Conservation (phyloP, 495 filamentous ascomycete genomes). For the Immersiella caudata region DNA sequence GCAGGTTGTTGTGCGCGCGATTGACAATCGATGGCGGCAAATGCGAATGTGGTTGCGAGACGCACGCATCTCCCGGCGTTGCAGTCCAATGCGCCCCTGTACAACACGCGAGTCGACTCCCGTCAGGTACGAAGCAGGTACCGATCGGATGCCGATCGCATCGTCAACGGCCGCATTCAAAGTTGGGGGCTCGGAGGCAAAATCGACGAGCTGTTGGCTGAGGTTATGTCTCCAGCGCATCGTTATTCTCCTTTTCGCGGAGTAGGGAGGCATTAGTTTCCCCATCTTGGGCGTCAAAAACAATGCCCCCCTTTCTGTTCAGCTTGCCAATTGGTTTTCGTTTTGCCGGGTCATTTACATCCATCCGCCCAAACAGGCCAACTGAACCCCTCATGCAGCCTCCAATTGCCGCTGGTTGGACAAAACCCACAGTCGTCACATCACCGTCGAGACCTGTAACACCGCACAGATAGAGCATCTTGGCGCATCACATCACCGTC, state of each 20-base stretch:
- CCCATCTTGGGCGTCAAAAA: background rate
- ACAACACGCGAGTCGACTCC: background rate
- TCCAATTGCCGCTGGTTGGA: constrained; percentile 21
- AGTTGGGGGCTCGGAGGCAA: background rate
- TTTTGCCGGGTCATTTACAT: constrained; percentile 4
- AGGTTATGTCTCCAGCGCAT: background rate
- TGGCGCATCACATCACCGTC: constrained; percentile 17
- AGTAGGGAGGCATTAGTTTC: background rate
- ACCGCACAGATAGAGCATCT: constrained; percentile 18
- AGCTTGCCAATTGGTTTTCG: constrained; percentile 13
- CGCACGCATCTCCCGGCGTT: constrained; percentile 5
- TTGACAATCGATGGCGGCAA: constrained; percentile 15
- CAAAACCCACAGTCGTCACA: constrained; percentile 18
- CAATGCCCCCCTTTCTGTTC: background rate
- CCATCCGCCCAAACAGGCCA: constrained; percentile 6
- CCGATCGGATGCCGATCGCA: background rate
- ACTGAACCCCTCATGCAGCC: constrained; percentile 2
- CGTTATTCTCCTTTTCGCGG: background rate
- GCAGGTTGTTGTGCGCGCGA: constrained; percentile 9
- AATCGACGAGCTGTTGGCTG: background rate
- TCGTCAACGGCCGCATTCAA: background rate
- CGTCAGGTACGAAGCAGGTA: constrained; percentile 1
- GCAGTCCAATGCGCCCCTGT: constrained; percentile 2
- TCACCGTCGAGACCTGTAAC: constrained; percentile 21
- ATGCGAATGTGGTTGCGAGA: constrained; percentile 4